Base-by-base conservation (phyloP, 2,329 filamentous ascomycete species). In the Aspergillus niger region DNA sequence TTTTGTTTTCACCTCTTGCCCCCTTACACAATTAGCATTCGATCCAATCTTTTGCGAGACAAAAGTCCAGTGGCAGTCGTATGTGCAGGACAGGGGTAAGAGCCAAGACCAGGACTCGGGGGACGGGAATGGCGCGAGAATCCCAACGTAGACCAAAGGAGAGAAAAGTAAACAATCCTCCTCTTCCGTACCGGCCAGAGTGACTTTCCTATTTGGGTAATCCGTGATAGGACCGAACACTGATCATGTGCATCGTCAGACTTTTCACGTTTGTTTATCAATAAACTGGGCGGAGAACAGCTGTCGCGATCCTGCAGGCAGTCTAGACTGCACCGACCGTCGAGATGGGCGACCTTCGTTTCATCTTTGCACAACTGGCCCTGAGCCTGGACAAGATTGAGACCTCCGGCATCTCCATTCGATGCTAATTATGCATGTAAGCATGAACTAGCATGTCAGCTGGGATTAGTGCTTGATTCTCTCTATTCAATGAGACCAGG, bases 201-300 rank as follows among this genome's bases (percentile, higher is more conserved):
- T 58, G 55, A 57, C 39, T 65, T 65, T 43, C 65, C 63, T 47
- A 15, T 58, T 63, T 54, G 38, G 62, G 63, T 52, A 65, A 58
- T 32, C 62, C 60, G 56, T 57, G 44, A 58, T 30, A 51, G 47
- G 55, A 30, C 55, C 44, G 32, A 53, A 24, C 22, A 55, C 57
- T 47, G 54, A 54, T 64, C 60, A 64, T 58, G 60, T 60, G 60
- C 44, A 11, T 32, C 26, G 30, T 51, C 59, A 58, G 60, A 56
- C 30, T 59, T 63, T 54, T 53, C 52, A 28, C 52, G 26, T 61
- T 36, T 63, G 39, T 51, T 30, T 55, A 41, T 32, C 47, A 49
- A 49, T 8, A 26, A 26, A 15, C 7, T n/a, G 15, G 2, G 32
- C 8, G 20, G 15, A 17, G n/a, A 47, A 13, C 39, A 55, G 13